phyloP scores from a whole-genome alignment of 495 filamentous ascomycete species.

The Penicillium egyptiacum region DNA sequence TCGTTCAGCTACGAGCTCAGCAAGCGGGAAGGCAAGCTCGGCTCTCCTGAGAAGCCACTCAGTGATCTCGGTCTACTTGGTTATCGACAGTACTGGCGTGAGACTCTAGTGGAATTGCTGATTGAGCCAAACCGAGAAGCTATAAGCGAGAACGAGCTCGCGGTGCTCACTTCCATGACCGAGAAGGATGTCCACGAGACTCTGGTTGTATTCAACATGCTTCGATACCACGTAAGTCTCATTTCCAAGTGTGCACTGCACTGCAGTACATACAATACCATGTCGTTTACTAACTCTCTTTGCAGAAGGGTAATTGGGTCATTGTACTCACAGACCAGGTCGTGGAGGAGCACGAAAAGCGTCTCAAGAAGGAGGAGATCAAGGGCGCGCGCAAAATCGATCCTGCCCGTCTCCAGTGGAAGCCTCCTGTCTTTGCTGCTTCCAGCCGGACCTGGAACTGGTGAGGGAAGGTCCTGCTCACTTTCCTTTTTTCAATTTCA shows the following conservation, averaged over 20 bases:
- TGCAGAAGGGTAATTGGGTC: constrained; percentile 83
- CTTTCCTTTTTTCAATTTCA: constrained; percentile 1
- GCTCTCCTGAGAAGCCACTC: constrained; percentile 93
- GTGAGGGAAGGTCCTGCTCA: constrained; percentile 46
- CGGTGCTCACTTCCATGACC: constrained; percentile 82
- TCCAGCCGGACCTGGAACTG: constrained; percentile 92
- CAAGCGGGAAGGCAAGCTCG: constrained; percentile 90
- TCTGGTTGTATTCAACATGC: constrained; percentile 87
- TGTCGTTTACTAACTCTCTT: constrained; percentile 25
- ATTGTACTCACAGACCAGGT: constrained; percentile 82
- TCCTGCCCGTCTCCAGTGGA: constrained; percentile 81
- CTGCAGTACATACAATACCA: background rate
- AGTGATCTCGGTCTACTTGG: constrained; percentile 88
- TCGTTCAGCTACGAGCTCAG: constrained; percentile 97
- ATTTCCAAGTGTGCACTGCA: background rate
- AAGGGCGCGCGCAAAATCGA: constrained; percentile 78
- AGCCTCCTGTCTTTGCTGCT: constrained; percentile 91
- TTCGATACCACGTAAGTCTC: constrained; percentile 72
- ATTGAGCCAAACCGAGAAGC: constrained; percentile 60
- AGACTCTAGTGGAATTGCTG: constrained; percentile 83
- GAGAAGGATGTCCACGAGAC: constrained; percentile 93
- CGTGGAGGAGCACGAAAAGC: constrained; percentile 70
- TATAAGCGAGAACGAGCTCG: constrained; percentile 79
- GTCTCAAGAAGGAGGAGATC: constrained; percentile 69
- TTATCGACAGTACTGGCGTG: constrained; percentile 96